phyloP scores from a whole-genome alignment of 805 yeast species.

The Hyphopichia homilentoma region DNA sequence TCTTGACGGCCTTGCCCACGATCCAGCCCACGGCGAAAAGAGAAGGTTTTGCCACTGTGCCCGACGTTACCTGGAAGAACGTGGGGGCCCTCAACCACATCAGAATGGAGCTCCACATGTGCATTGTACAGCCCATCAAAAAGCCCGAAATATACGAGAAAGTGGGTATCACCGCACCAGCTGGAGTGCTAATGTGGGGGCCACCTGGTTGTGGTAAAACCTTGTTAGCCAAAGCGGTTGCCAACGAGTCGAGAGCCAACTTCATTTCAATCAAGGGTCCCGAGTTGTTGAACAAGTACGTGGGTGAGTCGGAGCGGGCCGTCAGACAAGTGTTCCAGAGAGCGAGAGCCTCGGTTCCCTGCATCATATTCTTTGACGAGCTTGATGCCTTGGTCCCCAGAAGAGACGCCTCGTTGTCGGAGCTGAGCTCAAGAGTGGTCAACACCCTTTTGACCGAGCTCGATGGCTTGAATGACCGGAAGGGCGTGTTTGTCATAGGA shows the following conservation, averaged over 20 bases:
- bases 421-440: slow-evolving; percentile 89
- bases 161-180: slow-evolving; percentile 95
- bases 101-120: slow-evolving; percentile 91
- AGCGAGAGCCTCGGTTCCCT: slow-evolving; percentile 90
- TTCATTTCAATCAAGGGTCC: slow-evolving; percentile 97
- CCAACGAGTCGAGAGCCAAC: slow-evolving; percentile 94
- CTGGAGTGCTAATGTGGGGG: slow-evolving; percentile 97
- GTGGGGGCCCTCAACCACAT: slow-evolving; percentile 85
- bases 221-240: slow-evolving; percentile 92
- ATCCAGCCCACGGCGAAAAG: slow-evolving; percentile 97
- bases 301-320: slow-evolving; percentile 94
- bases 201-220: slow-evolving; percentile 99
- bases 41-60: slow-evolving; percentile 98
- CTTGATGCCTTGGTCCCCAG: slow-evolving; percentile 94
- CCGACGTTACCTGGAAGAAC: slow-evolving; percentile 93
- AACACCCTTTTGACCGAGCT: slow-evolving; percentile 91
- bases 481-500: slow-evolving; percentile 91
- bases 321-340: slow-evolving; percentile 90
- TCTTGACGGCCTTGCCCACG: slow-evolving; percentile 79
- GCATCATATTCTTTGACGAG: slow-evolving; percentile 94
- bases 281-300: slow-evolving; percentile 88
- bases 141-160: slow-evolving; percentile 84
- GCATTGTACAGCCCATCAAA: slow-evolving; percentile 94
- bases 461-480: slow-evolving; percentile 90
- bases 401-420: slow-evolving; percentile 84